Evolutionary conservation across 768 basidiomycete species (phyloP), one percentile per base, ranked within the genome.

Genomic region (Clitopilus hobsonii): DNA sequence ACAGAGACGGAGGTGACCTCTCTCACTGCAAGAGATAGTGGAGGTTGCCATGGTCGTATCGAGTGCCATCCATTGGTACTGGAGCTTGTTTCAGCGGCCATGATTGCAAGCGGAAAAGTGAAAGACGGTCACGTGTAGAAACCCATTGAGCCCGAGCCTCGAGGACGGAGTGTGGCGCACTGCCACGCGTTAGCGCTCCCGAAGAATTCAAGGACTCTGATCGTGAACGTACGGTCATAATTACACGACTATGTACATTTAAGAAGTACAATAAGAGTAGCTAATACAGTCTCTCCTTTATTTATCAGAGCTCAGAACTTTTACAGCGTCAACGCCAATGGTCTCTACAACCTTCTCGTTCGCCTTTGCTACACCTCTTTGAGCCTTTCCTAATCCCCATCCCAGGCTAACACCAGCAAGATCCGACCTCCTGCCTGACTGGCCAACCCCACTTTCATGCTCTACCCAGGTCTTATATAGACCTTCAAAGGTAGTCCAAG

Each of bases 1-100:
- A 82, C 89, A 1, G 91, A 91, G 38, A 92, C 91, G 0, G 91
- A 92, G 22, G 91, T 90, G 51, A 93, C 85, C 74, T 93, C 91
- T 38, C 83, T 79, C 38, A 91, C 86, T 11, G 79, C 71, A 13
- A 93, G 80, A 1, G 82, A 78, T n/a, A 92, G 73, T 27, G 82
- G 83, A 30, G 86, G 85, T 4, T 79, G 75, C 85, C 88, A 91
- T 6, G 89, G 91, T 13, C 89, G 80, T 60, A 92, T 84, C 10
- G 86, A 73, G 56, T 83, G 84, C 90, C 90, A 92, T 45, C 65
- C 64, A 45, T 45, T 45, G 10, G 41, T 6, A 20, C 41, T 45
- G n/a, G 41, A 45, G 22, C n/a, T 45, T 20, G 41, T 20, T 16
- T 45, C 41, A 11, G 41, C 11, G 22, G 41, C 41, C 41, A 45